Conservation (phyloP, 768 basidiomycete genomes). For the Termitomyces sp. region DNA sequence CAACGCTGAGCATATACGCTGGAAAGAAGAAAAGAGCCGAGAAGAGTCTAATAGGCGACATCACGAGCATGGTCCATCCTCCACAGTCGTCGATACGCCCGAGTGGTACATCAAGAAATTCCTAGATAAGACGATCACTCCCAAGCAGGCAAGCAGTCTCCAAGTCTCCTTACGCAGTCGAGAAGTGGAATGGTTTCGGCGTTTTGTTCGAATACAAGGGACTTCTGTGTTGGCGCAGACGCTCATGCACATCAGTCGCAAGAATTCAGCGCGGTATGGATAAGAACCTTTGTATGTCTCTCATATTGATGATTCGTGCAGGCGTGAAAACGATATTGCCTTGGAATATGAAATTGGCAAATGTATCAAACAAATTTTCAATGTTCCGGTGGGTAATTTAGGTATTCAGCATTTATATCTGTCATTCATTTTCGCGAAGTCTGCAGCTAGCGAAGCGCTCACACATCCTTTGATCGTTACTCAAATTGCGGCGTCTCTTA, state of each 20-base stretch:
- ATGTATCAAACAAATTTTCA: conserved; percentile 80
- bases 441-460: conserved; percentile 68
- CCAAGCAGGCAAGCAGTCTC: conserved; percentile 75
- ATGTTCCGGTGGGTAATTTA: conserved; percentile 40
- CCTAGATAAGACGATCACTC: conserved; percentile 78
- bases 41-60: conserved; percentile 61
- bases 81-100: conserved; percentile 62
- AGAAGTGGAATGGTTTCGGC: conserved; percentile 79
- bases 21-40: conserved; percentile 67
- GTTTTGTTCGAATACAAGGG: conserved; percentile 76
- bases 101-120: conserved; percentile 95
- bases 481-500: conserved; percentile 79
- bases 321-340: conserved; percentile 58
- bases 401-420: conserved; percentile 1
- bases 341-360: conserved; percentile 89
- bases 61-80: conserved; percentile 52
- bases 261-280: conserved; percentile 56
- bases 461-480: conserved; percentile 70
- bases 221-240: conserved; percentile 80
- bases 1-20: conserved; percentile 76
- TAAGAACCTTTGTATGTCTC: neutral
- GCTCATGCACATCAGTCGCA: conserved; percentile 71
- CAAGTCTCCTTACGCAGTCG: conserved; percentile 76
- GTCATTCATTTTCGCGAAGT: conserved; percentile 30
- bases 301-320: conserved; percentile 19